Evolutionary conservation across 2,329 filamentous ascomycete species (phyloP).

Genomic region (Talaromyces pinophilus): DNA sequence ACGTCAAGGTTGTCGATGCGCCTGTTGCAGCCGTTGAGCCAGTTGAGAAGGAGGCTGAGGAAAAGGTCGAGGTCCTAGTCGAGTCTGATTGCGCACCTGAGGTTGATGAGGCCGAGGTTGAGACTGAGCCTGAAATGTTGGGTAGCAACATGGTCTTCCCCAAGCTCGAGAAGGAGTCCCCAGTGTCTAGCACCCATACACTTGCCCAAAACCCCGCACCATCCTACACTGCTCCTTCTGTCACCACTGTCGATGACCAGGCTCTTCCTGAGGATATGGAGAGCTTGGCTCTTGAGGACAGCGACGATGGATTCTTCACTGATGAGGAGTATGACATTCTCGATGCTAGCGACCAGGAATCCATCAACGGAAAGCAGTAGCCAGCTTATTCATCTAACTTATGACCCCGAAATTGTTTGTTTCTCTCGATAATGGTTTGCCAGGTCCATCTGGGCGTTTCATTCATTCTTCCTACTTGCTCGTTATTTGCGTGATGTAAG

Average conservation of each 20-base stretch:
- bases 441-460: constrained; percentile 1
- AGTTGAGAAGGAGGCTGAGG: constrained; percentile 22
- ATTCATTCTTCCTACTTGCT: neutral
- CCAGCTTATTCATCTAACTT: neutral
- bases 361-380: constrained; percentile 46
- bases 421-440: neutral
- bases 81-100: neutral
- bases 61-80: constrained; percentile 30
- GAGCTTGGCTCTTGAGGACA: constrained; percentile 26
- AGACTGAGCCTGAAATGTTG: constrained; percentile 17
- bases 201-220: constrained; percentile 46
- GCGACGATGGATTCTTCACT: constrained; percentile 81
- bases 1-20: constrained; percentile 65
- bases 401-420: constrained; percentile 1
- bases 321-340: constrained; percentile 98
- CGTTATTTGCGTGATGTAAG: constrained; percentile 16
- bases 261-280: constrained; percentile 50
- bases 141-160: constrained; percentile 91
- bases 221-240: constrained; percentile 37
- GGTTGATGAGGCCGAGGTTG: constrained; percentile 29
- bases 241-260: constrained; percentile 53
- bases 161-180: constrained; percentile 91
- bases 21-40: neutral
- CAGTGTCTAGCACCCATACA: constrained; percentile 71
- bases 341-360: constrained; percentile 91